Evolutionary conservation across 176 grass and related monocot species (phyloP).

Genomic region (Raddia distichophylla): DNA sequence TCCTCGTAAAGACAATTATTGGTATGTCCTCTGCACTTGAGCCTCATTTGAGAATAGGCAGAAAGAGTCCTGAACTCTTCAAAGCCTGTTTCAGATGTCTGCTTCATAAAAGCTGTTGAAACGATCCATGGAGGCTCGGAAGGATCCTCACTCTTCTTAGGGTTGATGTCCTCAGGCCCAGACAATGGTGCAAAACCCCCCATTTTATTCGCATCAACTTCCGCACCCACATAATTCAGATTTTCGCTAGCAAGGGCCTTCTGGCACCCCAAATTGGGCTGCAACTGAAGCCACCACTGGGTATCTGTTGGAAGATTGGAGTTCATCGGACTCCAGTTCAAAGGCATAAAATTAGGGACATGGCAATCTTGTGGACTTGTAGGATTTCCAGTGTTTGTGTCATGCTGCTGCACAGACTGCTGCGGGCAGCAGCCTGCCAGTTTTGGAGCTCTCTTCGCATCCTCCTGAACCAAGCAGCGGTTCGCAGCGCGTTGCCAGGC

Average conservation of each 20-base stretch:
- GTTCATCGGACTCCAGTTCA: conserved; percentile 71
- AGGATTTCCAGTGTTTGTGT: conserved; percentile 33
- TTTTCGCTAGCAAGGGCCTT: conserved; percentile 51
- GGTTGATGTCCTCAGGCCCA: conserved; percentile 36
- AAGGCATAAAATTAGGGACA: conserved; percentile 55
- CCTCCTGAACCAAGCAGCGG: conserved; percentile 87
- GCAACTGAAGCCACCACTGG: conserved; percentile 90
- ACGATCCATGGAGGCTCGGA: conserved; percentile 49
- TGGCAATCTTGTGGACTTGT: conserved; percentile 43
- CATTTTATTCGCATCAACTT: conserved; percentile 38
- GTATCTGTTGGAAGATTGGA: conserved; percentile 57
- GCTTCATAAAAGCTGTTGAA: conserved; percentile 61
- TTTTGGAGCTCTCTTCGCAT: conserved; percentile 89
- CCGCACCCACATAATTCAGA: conserved; percentile 36
- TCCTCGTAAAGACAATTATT: conserved; percentile 44
- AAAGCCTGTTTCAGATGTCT: conserved; percentile 32
- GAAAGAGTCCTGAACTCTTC: conserved; percentile 39
- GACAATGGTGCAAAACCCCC: conserved; percentile 27
- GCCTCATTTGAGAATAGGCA: conserved; percentile 18
- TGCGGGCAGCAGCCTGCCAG: conserved; percentile 54
- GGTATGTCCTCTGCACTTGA: conserved; percentile 50
- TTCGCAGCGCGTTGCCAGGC: conserved; percentile 91
- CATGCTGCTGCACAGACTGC: conserved; percentile 38
- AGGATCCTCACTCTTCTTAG: conserved; percentile 34
- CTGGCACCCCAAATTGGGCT: conserved; percentile 71